Percentiles rank a stretch among this genome's conserved stretches.
Conservation (phyloP, 768 basidiomycete genomes). For the Leucosporidium creatinivorum region DNA sequence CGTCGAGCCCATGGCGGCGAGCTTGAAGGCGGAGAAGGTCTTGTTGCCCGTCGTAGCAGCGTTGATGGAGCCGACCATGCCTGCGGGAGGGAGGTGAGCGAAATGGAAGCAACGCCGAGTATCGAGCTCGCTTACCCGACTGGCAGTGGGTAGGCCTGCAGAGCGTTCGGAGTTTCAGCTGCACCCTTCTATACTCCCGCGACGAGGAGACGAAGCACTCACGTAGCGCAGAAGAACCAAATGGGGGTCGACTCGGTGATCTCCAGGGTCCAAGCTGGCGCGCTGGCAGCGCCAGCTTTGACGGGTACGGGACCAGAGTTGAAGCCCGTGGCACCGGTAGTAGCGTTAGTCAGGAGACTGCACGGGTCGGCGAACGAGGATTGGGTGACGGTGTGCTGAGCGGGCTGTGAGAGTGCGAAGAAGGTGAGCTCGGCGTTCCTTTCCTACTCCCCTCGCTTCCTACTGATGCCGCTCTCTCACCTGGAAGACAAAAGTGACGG, state of each 20-base stretch:
- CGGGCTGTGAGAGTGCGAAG: too few relatives aligned
- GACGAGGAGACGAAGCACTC: too few relatives aligned
- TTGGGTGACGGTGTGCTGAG: not conserved
- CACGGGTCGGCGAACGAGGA: not conserved
- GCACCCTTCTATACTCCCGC: too few relatives aligned
- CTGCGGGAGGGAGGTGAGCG: not conserved
- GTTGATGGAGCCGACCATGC: constrained; percentile 6
- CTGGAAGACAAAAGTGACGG: not conserved
- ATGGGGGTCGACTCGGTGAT: not conserved
- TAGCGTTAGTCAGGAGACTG: not conserved
- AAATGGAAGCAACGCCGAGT: too few relatives aligned
- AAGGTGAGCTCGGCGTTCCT: too few relatives aligned
- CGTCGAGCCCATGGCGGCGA: not conserved
- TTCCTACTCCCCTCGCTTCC: too few relatives aligned
- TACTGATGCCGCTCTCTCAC: not conserved
- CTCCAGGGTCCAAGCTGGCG: not conserved
- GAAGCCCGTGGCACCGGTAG: not conserved
- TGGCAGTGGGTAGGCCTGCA: not conserved
- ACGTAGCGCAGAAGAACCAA: not conserved
- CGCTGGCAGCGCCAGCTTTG: not conserved
- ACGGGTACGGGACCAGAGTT: not conserved
- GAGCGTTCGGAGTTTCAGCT: too few relatives aligned
- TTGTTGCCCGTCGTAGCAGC: not conserved
- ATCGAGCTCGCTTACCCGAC: not conserved
- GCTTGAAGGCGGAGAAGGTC: not conserved